A percentile compares a stretch with the other conserved stretches of the same genome.
Evolutionary conservation across 2,329 filamentous ascomycete genomes (phyloP).

Genomic region (Colletotrichum sp.): DNA sequence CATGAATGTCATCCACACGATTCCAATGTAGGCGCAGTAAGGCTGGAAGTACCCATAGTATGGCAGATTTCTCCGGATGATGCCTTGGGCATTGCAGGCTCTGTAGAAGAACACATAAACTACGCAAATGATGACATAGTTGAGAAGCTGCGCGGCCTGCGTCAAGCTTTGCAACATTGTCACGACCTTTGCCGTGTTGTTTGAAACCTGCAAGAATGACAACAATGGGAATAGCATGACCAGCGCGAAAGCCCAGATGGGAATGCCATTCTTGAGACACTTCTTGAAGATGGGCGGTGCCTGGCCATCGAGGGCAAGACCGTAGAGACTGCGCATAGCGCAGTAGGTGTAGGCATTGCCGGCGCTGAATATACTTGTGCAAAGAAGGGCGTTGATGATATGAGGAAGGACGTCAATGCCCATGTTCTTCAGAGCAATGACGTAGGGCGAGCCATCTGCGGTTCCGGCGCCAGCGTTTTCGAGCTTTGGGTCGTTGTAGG

Average conservation of each 20-base stretch:
- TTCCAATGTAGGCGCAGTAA: conserved; percentile 55
- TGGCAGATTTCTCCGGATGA: conserved; percentile 53
- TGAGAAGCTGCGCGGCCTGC: conserved; percentile 52
- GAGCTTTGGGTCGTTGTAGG: conserved; percentile 66
- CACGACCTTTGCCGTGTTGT: conserved; percentile 52
- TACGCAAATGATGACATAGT: conserved; percentile 57
- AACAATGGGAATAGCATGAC: conserved; percentile 59
- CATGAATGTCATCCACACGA: conserved; percentile 46
- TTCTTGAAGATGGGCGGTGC: conserved; percentile 55
- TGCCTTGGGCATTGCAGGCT: conserved; percentile 53
- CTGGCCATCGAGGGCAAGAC: conserved; percentile 58
- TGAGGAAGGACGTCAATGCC: conserved; percentile 58
- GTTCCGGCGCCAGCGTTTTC: conserved; percentile 39
- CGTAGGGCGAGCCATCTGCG: conserved; percentile 65
- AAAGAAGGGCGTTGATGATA: conserved; percentile 61
- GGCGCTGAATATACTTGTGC: conserved; percentile 54
- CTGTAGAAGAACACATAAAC: conserved; percentile 65
- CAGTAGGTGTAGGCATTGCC: conserved; percentile 42
- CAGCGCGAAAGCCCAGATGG: conserved; percentile 60
- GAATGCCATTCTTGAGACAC: conserved; percentile 63
- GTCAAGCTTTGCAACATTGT: conserved; percentile 56
- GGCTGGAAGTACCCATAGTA: conserved; percentile 66
- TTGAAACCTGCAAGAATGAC: conserved; percentile 57
- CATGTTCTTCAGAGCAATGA: conserved; percentile 65
- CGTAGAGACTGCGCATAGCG: conserved; percentile 60